These are phyloP conservation scores for Fusarium pseudograminearum DNA, from an alignment of 2,329 filamentous ascomycete species.

Conservation along the genomic window DNA sequence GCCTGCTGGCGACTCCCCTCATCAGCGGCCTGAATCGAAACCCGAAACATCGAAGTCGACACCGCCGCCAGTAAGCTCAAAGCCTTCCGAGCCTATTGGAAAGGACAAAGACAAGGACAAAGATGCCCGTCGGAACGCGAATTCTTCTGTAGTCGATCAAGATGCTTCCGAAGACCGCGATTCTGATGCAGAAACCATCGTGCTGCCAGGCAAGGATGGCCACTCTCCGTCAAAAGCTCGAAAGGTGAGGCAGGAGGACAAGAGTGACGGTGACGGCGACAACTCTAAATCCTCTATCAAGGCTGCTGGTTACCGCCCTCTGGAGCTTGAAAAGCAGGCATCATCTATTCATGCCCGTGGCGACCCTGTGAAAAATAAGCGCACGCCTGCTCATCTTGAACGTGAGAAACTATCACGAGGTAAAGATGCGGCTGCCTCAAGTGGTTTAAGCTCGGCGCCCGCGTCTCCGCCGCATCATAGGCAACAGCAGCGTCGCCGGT, in stretches of 20 bases:
- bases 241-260: conserved; percentile 75
- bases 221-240: conserved; percentile 72
- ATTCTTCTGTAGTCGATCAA: conserved; percentile 47
- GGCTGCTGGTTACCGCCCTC: conserved; percentile 47
- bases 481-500: conserved; percentile 51
- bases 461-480: conserved; percentile 62
- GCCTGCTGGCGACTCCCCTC: conserved; percentile 66
- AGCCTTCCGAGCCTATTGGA: conserved; percentile 31
- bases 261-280: conserved; percentile 65
- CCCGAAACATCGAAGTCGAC: conserved; percentile 41
- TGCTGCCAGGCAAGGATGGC: conserved; percentile 73
- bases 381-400: conserved; percentile 54
- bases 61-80: conserved; percentile 45
- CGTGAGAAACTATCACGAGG: conserved; percentile 56
- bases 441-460: conserved; percentile 69
- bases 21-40: conserved; percentile 55
- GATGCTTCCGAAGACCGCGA: conserved; percentile 67
- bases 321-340: conserved; percentile 53
- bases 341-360: conserved; percentile 52
- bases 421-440: conserved; percentile 63
- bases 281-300: conserved; percentile 50
- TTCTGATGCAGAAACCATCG: conserved; percentile 79
- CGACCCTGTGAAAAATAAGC: conserved; percentile 63
- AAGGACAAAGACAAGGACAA: conserved; percentile 39
- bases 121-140: conserved; percentile 51